Conservation (phyloP, 371 early-diverging fungal species). For the Rhizopus arrhizus region DNA sequence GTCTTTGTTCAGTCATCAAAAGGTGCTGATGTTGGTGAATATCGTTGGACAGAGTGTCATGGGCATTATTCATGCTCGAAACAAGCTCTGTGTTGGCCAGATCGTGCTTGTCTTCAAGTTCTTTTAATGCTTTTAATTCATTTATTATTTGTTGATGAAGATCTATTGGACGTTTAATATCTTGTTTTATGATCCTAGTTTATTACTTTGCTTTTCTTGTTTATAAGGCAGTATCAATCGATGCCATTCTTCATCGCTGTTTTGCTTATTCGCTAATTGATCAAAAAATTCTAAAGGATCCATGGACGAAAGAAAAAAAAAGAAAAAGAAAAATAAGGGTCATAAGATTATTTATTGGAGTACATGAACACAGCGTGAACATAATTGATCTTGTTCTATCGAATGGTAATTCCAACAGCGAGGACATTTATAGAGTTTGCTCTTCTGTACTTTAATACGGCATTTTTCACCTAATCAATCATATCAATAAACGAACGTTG, state of each 20-base stretch:
- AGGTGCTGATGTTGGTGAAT: slow-evolving; percentile 22
- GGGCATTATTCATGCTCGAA: slow-evolving; percentile 26
- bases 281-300: slow-evolving; percentile 34
- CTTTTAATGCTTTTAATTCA: slow-evolving; percentile 31
- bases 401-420: slow-evolving; percentile 59
- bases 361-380: slow-evolving; percentile 45
- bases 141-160: slow-evolving; percentile 26
- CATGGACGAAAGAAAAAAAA: slow-evolving; percentile 12
- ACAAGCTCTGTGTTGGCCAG: slow-evolving; percentile 31
- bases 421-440: slow-evolving; percentile 51
- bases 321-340: slow-evolving; percentile 14
- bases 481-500: background rate
- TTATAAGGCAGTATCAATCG: slow-evolving; percentile 27
- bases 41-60: slow-evolving; percentile 24
- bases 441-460: slow-evolving; percentile 32
- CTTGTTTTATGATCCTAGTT: background rate
- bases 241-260: slow-evolving; percentile 20
- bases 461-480: slow-evolving; percentile 22
- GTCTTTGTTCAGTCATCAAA: slow-evolving; percentile 25
- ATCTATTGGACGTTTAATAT: background rate
- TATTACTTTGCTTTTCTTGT: slow-evolving; percentile 31
- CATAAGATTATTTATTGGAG: slow-evolving; percentile 17
- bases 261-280: slow-evolving; percentile 11
- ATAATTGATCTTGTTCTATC: slow-evolving; percentile 34
- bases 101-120: slow-evolving; percentile 33